Evolutionary conservation across 2,329 filamentous ascomycete genomes (phyloP).

Genomic region (Aureobasidium sp.): DNA sequence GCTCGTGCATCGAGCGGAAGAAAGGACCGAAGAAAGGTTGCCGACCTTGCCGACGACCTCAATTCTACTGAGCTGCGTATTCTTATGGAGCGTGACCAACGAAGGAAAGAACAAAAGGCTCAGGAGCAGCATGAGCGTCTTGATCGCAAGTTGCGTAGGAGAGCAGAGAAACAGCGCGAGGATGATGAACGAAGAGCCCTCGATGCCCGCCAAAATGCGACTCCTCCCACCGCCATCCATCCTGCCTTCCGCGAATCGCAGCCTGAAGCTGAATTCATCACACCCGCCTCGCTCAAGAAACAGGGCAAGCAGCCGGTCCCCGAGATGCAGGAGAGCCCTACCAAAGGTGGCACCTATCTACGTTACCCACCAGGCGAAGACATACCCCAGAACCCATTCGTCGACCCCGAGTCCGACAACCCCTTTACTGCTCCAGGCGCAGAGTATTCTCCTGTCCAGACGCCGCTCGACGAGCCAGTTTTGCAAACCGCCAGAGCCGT

Average conservation of each 20-base stretch:
- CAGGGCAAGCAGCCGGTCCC: neutral
- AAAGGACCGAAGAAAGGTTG: constrained; percentile 53
- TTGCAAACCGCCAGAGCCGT: constrained; percentile 41
- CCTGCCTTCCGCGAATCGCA: constrained; percentile 24
- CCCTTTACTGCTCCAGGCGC: constrained; percentile 17
- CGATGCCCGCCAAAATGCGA: constrained; percentile 27
- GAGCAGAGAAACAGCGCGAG: constrained; percentile 54
- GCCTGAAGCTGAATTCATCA: neutral
- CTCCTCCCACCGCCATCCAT: constrained; percentile 24
- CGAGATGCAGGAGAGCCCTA: neutral
- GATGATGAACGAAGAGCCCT: constrained; percentile 46
- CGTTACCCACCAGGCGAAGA: constrained; percentile 16
- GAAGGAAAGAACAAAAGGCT: constrained; percentile 67
- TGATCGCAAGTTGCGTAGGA: constrained; percentile 54
- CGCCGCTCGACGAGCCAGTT: constrained; percentile 37
- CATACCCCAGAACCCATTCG: constrained; percentile 21
- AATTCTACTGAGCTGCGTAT: constrained; percentile 77
- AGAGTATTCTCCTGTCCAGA: constrained; percentile 27
- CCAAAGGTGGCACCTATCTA: constrained; percentile 22
- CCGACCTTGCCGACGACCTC: constrained; percentile 70
- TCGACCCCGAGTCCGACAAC: constrained; percentile 17
- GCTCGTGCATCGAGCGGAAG: constrained; percentile 18
- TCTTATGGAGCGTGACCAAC: constrained; percentile 79
- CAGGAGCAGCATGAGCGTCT: constrained; percentile 58
- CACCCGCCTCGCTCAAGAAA: constrained; percentile 5